A percentile compares a stretch with the other conserved stretches of the same genome.
Conservation (phyloP, 805 yeast genomes). For the Lipomyces kockii region DNA sequence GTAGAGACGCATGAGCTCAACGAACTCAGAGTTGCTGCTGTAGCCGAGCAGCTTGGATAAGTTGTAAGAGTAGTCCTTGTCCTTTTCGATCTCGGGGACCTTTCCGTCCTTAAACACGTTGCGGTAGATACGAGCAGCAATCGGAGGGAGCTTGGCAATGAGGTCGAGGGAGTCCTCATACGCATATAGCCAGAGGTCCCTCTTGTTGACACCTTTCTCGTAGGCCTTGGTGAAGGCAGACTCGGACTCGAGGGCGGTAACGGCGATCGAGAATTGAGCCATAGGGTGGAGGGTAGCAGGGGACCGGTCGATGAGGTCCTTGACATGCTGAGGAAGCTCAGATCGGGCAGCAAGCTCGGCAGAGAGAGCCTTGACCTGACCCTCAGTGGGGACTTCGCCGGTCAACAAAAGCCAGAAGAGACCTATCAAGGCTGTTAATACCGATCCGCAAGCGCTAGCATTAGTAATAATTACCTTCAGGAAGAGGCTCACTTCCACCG, state of each 20-base stretch:
- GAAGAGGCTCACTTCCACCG: slow-evolving; percentile 62
- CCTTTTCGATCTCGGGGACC: slow-evolving; percentile 49
- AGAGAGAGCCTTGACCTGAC: slow-evolving; percentile 71
- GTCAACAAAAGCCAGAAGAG: slow-evolving; percentile 81
- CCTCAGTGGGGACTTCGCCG: slow-evolving; percentile 78
- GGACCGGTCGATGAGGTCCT: slow-evolving; percentile 69
- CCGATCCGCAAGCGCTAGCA: not conserved
- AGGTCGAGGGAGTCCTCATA: slow-evolving; percentile 80
- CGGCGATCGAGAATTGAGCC: slow-evolving; percentile 87
- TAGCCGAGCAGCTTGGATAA: slow-evolving; percentile 65
- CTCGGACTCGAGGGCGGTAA: slow-evolving; percentile 79
- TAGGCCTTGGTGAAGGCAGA: slow-evolving; percentile 84
- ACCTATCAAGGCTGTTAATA: slow-evolving; percentile 44
- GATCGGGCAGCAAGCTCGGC: slow-evolving; percentile 81
- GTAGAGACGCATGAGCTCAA: slow-evolving; percentile 80
- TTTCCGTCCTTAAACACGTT: slow-evolving; percentile 84
- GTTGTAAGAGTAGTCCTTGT: slow-evolving; percentile 67
- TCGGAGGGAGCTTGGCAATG: slow-evolving; percentile 78
- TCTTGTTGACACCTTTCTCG: slow-evolving; percentile 80
- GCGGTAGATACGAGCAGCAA: slow-evolving; percentile 83
- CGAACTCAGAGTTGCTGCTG: slow-evolving; percentile 68
- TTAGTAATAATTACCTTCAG: slow-evolving; percentile 52
- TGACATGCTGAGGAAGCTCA: slow-evolving; percentile 76
- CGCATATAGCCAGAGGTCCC: slow-evolving; percentile 81
- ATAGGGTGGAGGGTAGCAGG: slow-evolving; percentile 83